Evolutionary conservation across 106 monocot species (phyloP).

Genomic region (Dioscorea zingiberensis): DNA sequence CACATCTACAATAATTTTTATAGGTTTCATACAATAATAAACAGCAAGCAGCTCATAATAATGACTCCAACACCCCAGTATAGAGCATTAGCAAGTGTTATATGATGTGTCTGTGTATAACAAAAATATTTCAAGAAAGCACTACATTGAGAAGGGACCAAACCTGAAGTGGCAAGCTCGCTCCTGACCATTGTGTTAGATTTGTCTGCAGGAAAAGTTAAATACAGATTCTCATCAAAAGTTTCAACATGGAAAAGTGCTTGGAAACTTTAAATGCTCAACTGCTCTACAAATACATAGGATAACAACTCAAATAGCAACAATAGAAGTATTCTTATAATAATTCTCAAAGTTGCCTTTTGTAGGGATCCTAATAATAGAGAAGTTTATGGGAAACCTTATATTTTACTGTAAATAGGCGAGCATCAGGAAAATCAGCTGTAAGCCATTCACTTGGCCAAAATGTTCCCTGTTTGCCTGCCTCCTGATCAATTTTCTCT

Average conservation of each 20-base stretch:
- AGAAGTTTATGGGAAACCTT: conserved; percentile 50
- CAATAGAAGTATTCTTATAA: not conserved
- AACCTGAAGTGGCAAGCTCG: conserved; percentile 99
- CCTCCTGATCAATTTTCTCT: conserved; percentile 93
- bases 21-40: too few relatives aligned
- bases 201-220: conserved; percentile 88
- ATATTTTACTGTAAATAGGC: conserved; percentile 81
- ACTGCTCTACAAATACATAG: conserved; percentile 2
- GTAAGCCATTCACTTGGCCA: conserved; percentile 98
- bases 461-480: conserved; percentile 91
- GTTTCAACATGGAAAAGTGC: conserved; percentile 21
- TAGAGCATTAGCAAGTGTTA: too few relatives aligned
- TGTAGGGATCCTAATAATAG: not conserved
- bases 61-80: too few relatives aligned
- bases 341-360: not conserved
- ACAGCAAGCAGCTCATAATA: too few relatives aligned
- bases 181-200: conserved; percentile 96
- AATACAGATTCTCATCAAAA: conserved; percentile 31
- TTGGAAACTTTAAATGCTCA: conserved; percentile 20
- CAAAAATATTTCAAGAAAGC: not conserved
- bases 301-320: not conserved
- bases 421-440: conserved; percentile 78
- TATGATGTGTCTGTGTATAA: not conserved
- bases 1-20: too few relatives aligned
- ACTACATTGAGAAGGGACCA: conserved; percentile 6